These are phyloP conservation scores for Pichia scutulata DNA, from an alignment of 805 yeast genomes.

Conservation along the genomic window DNA sequence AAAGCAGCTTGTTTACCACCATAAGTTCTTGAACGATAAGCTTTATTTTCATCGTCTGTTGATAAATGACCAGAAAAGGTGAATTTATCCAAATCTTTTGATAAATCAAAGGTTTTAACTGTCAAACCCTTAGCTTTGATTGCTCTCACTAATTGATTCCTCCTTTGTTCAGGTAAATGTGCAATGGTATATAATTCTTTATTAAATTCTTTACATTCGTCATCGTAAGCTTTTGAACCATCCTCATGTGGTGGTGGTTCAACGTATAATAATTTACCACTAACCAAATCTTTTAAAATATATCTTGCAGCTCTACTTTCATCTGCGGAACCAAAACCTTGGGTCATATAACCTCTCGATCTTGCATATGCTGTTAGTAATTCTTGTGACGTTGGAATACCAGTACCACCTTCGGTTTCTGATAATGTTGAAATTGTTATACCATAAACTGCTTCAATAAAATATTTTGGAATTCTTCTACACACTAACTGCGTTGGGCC, in stretches of 20 bases:
- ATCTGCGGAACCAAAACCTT: constrained; percentile 95
- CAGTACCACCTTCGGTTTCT: constrained; percentile 80
- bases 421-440: constrained; percentile 74
- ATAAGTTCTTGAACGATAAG: constrained; percentile 39
- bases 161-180: constrained; percentile 64
- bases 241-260: constrained; percentile 82
- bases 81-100: constrained; percentile 60
- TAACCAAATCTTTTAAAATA: constrained; percentile 88
- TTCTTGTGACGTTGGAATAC: constrained; percentile 85
- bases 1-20: constrained; percentile 82
- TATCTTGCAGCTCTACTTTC: constrained; percentile 91
- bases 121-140: constrained; percentile 47
- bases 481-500: constrained; percentile 84
- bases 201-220: constrained; percentile 62
- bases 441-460: constrained; percentile 88
- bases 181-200: constrained; percentile 60
- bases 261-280: constrained; percentile 77
- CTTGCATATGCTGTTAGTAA: constrained; percentile 86
- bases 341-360: constrained; percentile 96
- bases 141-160: constrained; percentile 61
- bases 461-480: constrained; percentile 81
- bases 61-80: constrained; percentile 76
- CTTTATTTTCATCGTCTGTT: constrained; percentile 38
- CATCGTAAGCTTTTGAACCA: constrained; percentile 42
- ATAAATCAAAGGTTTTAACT: constrained; percentile 49